phyloP scores from a whole-genome alignment of 1,284 basidiomycete genomes.

The Malassezia psittaci region DNA sequence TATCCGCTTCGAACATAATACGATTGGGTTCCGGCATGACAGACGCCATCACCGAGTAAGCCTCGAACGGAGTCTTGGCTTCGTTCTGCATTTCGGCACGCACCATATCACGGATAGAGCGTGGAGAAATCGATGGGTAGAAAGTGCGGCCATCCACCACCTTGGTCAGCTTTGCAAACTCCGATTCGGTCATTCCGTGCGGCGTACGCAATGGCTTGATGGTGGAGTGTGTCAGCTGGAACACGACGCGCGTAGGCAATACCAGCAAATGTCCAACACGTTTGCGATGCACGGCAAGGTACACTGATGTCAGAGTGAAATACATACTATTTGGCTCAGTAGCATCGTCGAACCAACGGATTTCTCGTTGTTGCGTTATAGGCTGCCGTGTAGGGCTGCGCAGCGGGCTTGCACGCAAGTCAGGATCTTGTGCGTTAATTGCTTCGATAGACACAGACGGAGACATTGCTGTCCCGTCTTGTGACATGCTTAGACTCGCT shows the following conservation, averaged over 20 bases:
- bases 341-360: conserved; percentile 1
- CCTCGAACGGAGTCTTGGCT: conserved; percentile 3
- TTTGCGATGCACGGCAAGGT: conserved; percentile 15
- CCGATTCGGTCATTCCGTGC: neutral
- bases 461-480: conserved; percentile 1
- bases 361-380: neutral
- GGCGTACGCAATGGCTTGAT: neutral
- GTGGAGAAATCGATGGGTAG: conserved; percentile 10
- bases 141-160: conserved; percentile 9
- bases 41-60: neutral
- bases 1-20: conserved; percentile 8
- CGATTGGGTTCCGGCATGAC: neutral
- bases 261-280: conserved; percentile 17
- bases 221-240: conserved; percentile 7
- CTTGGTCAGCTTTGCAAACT: neutral
- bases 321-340: neutral
- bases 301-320: neutral
- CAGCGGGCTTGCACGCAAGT: too few species aligned
- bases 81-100: conserved; percentile 1
- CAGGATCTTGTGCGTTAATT: neutral
- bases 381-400: too few species aligned
- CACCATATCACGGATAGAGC: neutral
- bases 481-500: neutral
- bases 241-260: conserved; percentile 13
- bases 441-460: conserved; percentile 1